Conservation (phyloP, 1,139 yeast species). For the Pneumocystis oryctolagi region DNA sequence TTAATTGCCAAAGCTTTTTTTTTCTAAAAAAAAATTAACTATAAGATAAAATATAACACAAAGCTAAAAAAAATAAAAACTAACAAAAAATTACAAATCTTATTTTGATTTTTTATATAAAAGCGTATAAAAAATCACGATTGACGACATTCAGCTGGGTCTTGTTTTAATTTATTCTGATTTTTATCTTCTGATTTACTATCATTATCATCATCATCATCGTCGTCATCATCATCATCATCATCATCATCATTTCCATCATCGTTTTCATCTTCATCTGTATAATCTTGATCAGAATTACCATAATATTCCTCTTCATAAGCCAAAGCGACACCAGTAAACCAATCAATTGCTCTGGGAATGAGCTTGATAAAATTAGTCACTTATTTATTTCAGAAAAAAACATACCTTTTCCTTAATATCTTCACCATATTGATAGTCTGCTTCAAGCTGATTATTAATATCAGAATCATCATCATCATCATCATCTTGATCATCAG, state of each 20-base stretch:
- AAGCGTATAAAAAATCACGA: neutral
- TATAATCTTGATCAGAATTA: conserved; percentile 16
- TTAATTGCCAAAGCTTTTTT: too few relatives aligned
- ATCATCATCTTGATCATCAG: conserved; percentile 35
- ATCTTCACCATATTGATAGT: conserved; percentile 92
- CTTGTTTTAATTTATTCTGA: conserved; percentile 33
- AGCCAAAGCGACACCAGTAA: conserved; percentile 84
- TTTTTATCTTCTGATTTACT: conserved; percentile 26
- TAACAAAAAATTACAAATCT: neutral
- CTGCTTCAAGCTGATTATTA: conserved; percentile 76
- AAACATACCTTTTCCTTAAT: conserved; percentile 46
- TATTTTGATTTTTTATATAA: neutral
- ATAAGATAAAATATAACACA: too few relatives aligned
- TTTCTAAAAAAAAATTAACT: too few relatives aligned
- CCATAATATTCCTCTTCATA: conserved; percentile 36
- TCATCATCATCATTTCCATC: conserved; percentile 35
- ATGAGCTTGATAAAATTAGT: conserved; percentile 39
- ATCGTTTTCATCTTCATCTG: conserved; percentile 22
- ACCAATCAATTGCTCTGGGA: conserved; percentile 96
- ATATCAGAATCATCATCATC: conserved; percentile 36
- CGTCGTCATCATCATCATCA: conserved; percentile 40
- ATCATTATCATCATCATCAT: conserved; percentile 19
- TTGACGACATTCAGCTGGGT: conserved; percentile 86
- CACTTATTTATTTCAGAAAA: neutral
- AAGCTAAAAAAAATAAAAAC: neutral